Conservation (phyloP, 1,284 basidiomycete genomes). For the Sphagnurus paluster region DNA sequence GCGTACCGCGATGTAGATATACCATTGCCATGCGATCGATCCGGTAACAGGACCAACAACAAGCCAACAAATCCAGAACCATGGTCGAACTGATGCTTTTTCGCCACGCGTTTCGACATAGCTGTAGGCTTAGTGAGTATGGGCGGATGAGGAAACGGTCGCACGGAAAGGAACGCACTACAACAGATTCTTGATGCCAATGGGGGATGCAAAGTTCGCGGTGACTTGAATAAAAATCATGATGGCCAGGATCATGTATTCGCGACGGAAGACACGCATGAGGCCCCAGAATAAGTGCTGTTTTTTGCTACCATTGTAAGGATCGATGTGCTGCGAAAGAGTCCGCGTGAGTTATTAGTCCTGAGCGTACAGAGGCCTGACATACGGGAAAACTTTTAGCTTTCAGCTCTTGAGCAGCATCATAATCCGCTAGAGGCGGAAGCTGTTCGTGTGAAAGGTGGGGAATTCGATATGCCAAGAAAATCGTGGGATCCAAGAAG, state of each 20-base stretch:
- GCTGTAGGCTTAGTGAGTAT: constrained; percentile 18
- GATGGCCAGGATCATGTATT: constrained; percentile 37
- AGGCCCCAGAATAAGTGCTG: constrained; percentile 38
- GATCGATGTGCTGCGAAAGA: constrained; percentile 39
- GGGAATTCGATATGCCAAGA: constrained; percentile 40
- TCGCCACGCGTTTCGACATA: constrained; percentile 46
- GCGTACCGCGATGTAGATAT: constrained; percentile 46
- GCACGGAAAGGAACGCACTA: constrained; percentile 17
- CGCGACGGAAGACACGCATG: constrained; percentile 32
- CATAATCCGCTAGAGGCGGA: constrained; percentile 62
- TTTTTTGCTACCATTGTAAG: constrained; percentile 30
- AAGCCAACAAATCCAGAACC: constrained; percentile 66
- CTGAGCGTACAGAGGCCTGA: background rate
- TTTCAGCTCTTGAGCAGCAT: constrained; percentile 39
- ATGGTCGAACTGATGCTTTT: constrained; percentile 41
- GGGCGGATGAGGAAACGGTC: background rate
- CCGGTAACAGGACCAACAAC: constrained; percentile 56
- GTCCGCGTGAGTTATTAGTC: constrained; percentile 35
- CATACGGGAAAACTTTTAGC: constrained; percentile 38
- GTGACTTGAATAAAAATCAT: constrained; percentile 32
- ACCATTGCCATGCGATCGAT: constrained; percentile 45
- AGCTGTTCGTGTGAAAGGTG: constrained; percentile 46
- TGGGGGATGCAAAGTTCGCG: constrained; percentile 42
- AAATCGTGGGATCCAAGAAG: constrained; percentile 58
- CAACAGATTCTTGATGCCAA: constrained; percentile 48